A percentile compares a stretch with the other conserved stretches of the same genome.
These are phyloP conservation scores for Russula olivacea DNA, from an alignment of 768 basidiomycete species.

Conservation along the genomic window DNA sequence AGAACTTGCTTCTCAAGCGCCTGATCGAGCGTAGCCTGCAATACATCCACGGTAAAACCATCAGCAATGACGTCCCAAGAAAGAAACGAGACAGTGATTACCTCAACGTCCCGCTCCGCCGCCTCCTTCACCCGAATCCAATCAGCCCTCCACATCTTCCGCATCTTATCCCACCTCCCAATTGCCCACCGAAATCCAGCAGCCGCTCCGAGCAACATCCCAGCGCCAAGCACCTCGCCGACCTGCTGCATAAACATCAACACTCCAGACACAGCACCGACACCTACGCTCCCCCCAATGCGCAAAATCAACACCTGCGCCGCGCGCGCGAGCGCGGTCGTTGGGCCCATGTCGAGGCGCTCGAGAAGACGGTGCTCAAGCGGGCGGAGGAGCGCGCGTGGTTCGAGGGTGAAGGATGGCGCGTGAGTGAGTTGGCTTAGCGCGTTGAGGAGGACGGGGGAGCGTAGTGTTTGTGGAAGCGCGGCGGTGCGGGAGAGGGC, in stretches of 20 bases:
- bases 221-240: constrained; percentile 27
- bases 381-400: constrained; percentile 20
- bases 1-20: constrained; percentile 24
- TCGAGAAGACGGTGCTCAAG: constrained; percentile 21
- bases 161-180: constrained; percentile 30
- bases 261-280: constrained; percentile 25
- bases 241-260: constrained; percentile 17
- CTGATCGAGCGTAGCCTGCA: constrained; percentile 17
- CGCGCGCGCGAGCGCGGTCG: constrained; percentile 25
- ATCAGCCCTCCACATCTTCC: constrained; percentile 28
- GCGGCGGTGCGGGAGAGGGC: constrained; percentile 9
- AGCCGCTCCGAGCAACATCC: constrained; percentile 22
- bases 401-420: constrained; percentile 18
- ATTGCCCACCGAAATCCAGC: constrained; percentile 27
- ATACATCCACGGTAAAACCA: not conserved
- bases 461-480: constrained; percentile 21
- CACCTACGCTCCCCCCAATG: constrained; percentile 17
- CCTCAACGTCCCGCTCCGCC: constrained; percentile 30
- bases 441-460: constrained; percentile 25
- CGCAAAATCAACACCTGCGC: constrained; percentile 28
- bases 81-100: not conserved
- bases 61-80: not conserved
- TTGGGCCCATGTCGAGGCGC: constrained; percentile 19
- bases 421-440: constrained; percentile 22
- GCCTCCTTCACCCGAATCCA: constrained; percentile 30